phyloP scores from a whole-genome alignment of 129 eudicot genomes.

The Escallonia rubra region DNA sequence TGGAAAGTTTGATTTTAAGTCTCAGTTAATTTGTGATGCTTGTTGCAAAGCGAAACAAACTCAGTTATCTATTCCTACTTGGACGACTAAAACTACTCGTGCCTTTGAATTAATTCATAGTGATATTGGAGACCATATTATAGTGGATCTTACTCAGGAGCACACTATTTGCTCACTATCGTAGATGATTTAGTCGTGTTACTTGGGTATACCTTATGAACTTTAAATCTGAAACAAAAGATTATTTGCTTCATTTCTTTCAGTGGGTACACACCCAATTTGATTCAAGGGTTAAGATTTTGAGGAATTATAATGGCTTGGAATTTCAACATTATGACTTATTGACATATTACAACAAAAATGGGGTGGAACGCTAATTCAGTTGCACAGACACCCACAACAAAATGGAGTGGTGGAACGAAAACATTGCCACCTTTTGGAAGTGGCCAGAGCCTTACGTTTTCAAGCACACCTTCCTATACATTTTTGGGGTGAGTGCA shows the following conservation, averaged over 20 bases:
- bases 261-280: not conserved
- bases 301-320: not conserved
- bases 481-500: constrained; percentile 2
- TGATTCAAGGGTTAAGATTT: not conserved
- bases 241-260: not conserved
- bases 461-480: constrained; percentile 6
- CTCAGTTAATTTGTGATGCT: too few species aligned
- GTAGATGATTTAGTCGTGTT: not conserved
- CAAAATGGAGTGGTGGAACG: constrained; percentile 12
- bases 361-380: not conserved
- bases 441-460: not conserved
- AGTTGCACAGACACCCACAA: constrained; percentile 1
- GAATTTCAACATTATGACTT: not conserved
- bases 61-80: too few species aligned
- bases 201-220: not conserved
- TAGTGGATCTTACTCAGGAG: not conserved
- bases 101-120: not conserved
- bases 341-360: constrained; percentile 2
- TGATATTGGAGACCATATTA: not conserved
- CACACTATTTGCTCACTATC: not conserved
- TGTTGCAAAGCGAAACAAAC: too few species aligned
- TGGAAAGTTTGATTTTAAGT: too few species aligned
- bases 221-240: not conserved
- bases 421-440: constrained; percentile 7
- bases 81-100: too few species aligned